Conservation (phyloP, 2,329 filamentous ascomycete genomes). For the Keithomyces neogunnii region DNA sequence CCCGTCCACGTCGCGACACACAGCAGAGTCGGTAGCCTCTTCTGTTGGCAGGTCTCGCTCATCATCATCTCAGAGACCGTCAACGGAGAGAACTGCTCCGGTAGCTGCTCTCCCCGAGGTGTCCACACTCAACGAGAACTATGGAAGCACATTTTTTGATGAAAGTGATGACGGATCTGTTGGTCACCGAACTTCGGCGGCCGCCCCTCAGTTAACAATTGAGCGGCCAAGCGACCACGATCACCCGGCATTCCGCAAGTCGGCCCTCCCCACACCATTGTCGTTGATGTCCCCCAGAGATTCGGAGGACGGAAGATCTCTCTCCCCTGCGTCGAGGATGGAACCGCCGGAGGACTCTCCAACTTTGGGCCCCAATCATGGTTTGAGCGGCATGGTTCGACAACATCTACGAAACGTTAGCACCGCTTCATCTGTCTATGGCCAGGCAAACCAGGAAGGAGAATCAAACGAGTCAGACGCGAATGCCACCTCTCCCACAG, state of each 20-base stretch:
- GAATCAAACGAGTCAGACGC: slow-evolving; percentile 5
- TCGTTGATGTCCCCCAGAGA: slow-evolving; percentile 21
- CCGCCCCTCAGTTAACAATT: slow-evolving; percentile 28
- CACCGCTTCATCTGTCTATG: slow-evolving; percentile 72
- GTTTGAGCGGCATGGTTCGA: slow-evolving; percentile 72
- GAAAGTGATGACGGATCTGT: slow-evolving; percentile 32
- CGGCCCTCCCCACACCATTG: slow-evolving; percentile 35
- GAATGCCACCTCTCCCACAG: background rate
- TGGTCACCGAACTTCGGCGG: slow-evolving; percentile 7
- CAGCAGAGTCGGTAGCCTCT: slow-evolving; percentile 37
- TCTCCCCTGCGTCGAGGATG: slow-evolving; percentile 9
- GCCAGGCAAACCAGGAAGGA: slow-evolving; percentile 30
- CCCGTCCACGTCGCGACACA: slow-evolving; percentile 40
- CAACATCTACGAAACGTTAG: slow-evolving; percentile 79
- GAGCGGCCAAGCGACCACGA: slow-evolving; percentile 43
- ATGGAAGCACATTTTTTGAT: slow-evolving; percentile 32
- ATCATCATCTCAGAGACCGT: slow-evolving; percentile 32
- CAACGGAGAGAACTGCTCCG: slow-evolving; percentile 23
- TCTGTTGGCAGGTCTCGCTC: slow-evolving; percentile 36
- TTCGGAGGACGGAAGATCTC: slow-evolving; percentile 18
- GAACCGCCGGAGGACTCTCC: slow-evolving; percentile 57
- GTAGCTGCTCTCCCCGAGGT: slow-evolving; percentile 18
- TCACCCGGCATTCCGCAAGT: slow-evolving; percentile 45
- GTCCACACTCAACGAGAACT: slow-evolving; percentile 23
- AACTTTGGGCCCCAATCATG: slow-evolving; percentile 60